A percentile compares a stretch with the other conserved stretches of the same genome.
phyloP scores from a whole-genome alignment of 2,329 filamentous ascomycete species.

The Fusarium abutilonis region DNA sequence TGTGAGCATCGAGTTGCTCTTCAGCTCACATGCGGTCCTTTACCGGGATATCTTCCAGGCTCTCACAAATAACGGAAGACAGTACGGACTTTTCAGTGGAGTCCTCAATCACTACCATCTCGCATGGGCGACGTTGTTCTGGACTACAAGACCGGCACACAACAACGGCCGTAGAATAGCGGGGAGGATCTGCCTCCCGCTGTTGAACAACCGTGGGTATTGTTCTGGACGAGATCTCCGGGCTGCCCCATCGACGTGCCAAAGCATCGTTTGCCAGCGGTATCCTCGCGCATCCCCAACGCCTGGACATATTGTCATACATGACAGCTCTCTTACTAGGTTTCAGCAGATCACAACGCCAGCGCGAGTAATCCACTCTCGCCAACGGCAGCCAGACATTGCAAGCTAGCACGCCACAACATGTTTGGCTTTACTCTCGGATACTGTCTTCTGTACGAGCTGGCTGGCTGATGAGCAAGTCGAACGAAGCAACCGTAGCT shows the following conservation, averaged over 20 bases:
- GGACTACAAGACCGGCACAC: constrained; percentile 20
- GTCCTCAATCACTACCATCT: constrained; percentile 4
- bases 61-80: constrained; percentile 20
- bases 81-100: constrained; percentile 13
- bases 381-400: constrained; percentile 38
- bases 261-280: constrained; percentile 34
- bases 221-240: constrained; percentile 39
- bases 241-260: constrained; percentile 28
- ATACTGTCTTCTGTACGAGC: constrained; percentile 35
- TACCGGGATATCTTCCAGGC: constrained; percentile 10
- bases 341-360: constrained; percentile 26
- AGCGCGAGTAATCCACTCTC: constrained; percentile 27
- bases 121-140: constrained; percentile 28
- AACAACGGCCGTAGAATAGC: constrained; percentile 25
- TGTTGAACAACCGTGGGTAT: constrained; percentile 35
- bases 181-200: constrained; percentile 37
- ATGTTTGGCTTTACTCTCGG: constrained; percentile 28
- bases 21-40: constrained; percentile 30
- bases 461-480: constrained; percentile 18
- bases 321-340: constrained; percentile 33
- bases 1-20: constrained; percentile 15
- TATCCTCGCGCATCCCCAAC: constrained; percentile 25
- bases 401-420: constrained; percentile 22
- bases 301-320: constrained; percentile 31
- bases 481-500: constrained; percentile 26